A percentile compares a stretch with the other conserved stretches of the same genome.
phyloP scores from a whole-genome alignment of 257 asterid genomes.

The Eucommia ulmoides region DNA sequence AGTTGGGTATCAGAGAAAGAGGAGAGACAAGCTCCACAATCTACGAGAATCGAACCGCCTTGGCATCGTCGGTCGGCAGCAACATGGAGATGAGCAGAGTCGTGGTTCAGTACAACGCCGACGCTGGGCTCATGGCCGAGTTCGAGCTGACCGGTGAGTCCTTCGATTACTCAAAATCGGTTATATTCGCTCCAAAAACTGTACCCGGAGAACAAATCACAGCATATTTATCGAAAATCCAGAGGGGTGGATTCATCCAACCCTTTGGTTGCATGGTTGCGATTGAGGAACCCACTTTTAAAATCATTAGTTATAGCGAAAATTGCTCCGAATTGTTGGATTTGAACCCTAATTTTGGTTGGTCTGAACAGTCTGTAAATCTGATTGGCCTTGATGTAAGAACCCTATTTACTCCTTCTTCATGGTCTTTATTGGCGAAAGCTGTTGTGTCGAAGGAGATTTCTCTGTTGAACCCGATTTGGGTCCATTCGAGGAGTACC shows the following conservation, averaged over 20 bases:
- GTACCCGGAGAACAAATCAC: conserved; percentile 20
- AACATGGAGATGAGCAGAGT: conserved; percentile 18
- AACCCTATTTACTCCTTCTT: conserved; percentile 32
- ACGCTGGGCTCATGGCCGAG: conserved; percentile 42
- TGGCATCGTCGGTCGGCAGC: conserved; percentile 25
- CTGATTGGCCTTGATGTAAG: conserved; percentile 44
- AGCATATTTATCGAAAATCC: conserved; percentile 39
- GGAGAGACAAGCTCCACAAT: no score
- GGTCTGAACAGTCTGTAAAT: conserved; percentile 1
- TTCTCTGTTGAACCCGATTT: conserved; percentile 49
- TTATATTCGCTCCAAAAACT: conserved; percentile 6
- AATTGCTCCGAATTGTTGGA: conserved; percentile 46
- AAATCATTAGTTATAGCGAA: conserved; percentile 36
- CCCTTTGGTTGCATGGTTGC: conserved; percentile 56
- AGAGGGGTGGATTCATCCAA: conserved; percentile 55
- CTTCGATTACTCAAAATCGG: conserved; percentile 32
- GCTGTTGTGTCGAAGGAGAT: conserved; percentile 28
- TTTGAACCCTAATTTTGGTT: conserved; percentile 13
- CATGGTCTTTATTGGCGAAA: conserved; percentile 27
- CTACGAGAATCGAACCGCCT: not conserved
- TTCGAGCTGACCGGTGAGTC: conserved; percentile 34
- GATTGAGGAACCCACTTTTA: conserved; percentile 31
- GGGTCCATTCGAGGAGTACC: conserved; percentile 32
- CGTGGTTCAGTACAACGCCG: conserved; percentile 31
- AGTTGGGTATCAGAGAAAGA: no score